phyloP scores from a whole-genome alignment of 1,284 basidiomycete species.

The Ustanciosporium gigantosporum region DNA sequence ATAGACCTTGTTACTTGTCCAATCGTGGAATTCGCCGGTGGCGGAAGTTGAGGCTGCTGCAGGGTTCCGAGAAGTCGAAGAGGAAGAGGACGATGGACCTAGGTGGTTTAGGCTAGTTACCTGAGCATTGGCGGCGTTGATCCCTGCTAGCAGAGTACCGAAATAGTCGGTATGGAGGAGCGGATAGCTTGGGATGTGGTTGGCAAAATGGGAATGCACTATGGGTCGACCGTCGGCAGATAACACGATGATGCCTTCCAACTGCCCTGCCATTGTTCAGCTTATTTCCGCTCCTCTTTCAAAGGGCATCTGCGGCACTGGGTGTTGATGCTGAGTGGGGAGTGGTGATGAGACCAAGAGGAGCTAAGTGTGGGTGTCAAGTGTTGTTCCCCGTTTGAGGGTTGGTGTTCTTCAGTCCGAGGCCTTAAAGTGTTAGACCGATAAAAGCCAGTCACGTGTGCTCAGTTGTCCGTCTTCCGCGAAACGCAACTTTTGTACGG shows the following conservation, averaged over 20 bases:
- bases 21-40: background rate
- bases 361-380: too few relatives aligned
- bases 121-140: conserved; percentile 36
- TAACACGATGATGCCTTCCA: conserved; percentile 88
- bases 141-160: conserved; percentile 68
- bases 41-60: background rate
- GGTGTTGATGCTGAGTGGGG: background rate
- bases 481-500: too few relatives aligned
- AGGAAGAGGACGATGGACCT: conserved; percentile 6
- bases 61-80: too few relatives aligned
- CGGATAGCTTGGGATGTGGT: conserved; percentile 76
- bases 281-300: too few relatives aligned
- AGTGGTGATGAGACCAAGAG: too few relatives aligned
- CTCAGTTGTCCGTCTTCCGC: too few relatives aligned
- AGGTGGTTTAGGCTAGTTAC: conserved; percentile 5
- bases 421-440: background rate
- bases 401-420: too few relatives aligned
- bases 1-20: conserved; percentile 15
- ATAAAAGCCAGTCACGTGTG: too few relatives aligned
- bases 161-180: conserved; percentile 83
- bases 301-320: background rate
- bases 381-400: too few relatives aligned
- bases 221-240: conserved; percentile 82
- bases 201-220: conserved; percentile 86
- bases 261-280: conserved; percentile 16